phyloP scores from a whole-genome alignment of 83 land plant species.

The Thuja plicata region DNA sequence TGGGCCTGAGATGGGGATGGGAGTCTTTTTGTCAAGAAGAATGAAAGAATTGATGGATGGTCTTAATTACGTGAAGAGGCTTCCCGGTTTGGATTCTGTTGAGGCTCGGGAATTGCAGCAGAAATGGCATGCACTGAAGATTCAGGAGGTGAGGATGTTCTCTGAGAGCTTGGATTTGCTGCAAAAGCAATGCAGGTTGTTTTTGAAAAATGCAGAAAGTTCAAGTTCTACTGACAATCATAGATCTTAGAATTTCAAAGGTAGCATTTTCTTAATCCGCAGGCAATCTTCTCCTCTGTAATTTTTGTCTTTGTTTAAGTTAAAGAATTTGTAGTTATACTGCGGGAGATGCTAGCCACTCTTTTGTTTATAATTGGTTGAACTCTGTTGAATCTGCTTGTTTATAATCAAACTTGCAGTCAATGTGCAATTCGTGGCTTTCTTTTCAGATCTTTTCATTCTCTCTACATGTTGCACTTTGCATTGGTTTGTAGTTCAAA shows the following conservation, averaged over 20 bases:
- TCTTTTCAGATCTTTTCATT: background rate
- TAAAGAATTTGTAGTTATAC: background rate
- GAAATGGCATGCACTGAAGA: background rate
- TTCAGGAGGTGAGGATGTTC: conserved; percentile 3
- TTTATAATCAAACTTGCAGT: background rate
- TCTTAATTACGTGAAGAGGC: background rate
- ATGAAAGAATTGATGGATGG: conserved; percentile 5
- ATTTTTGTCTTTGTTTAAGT: background rate
- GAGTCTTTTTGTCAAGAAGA: background rate
- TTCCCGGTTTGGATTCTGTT: background rate
- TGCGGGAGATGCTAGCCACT: background rate
- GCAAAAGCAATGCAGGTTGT: background rate
- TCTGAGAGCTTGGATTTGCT: background rate
- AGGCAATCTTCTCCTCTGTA: background rate
- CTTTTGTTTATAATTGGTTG: background rate
- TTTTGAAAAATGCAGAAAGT: background rate
- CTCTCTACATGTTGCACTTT: background rate
- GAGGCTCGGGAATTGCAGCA: background rate
- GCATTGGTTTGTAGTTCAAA: background rate
- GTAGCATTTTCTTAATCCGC: background rate
- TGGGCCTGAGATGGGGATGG: background rate
- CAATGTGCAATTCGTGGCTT: background rate
- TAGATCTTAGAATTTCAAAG: background rate
- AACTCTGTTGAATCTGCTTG: background rate
- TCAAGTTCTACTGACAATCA: background rate